Base-by-base conservation (phyloP, 169 alveolate species). In the Theileria annulata region DNA sequence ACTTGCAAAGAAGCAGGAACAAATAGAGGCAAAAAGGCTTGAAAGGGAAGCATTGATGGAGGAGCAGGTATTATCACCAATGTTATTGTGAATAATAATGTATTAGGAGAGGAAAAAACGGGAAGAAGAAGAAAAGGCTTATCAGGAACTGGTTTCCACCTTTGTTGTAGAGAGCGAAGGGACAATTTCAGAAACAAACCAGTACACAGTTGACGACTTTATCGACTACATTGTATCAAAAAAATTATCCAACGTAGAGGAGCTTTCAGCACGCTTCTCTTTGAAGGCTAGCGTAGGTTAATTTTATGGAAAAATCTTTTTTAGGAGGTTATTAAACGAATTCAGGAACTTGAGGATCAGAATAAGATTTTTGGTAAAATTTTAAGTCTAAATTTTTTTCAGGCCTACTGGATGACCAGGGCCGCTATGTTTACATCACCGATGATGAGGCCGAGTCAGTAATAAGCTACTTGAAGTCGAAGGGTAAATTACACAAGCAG, bases 131-230 rank as follows among this genome's bases (percentile, higher is more conserved):
- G 71, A 77, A 23, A 60, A 62, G 84, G 83, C 72, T 2, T 84
- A 84, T 37, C 67, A 71, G 49, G 84, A 76, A 13, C 59, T 84
- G 2, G 75, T 31, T 2, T 30, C 81, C n/a, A 56, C 75, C 3
- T 77, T 84, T 27, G 79, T 72, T n/a, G 74, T 84, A 10, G 90
- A 84, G 48, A 71, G 75, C 6, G 84, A 84, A 37, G 90, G 90
- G 21, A n/a, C 30, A 51, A 56, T 64, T 21, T 63, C 42, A 12
- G 80, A 63, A 13, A 56, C 51, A 9, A 68, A 71, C 15, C 74
- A 35, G 54, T 28, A 75, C 62, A 67, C 68, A 30, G 64, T 77
- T 27, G 78, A 76, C 15, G 90, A 84, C 56, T 84, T 84, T 58
- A 71, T 77, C 60, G 56, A 77, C 23, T 84, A 68, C 31, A 71